These are phyloP conservation scores for Daucus carota DNA, from an alignment of 129 eudicot genomes.

Conservation along the genomic window DNA sequence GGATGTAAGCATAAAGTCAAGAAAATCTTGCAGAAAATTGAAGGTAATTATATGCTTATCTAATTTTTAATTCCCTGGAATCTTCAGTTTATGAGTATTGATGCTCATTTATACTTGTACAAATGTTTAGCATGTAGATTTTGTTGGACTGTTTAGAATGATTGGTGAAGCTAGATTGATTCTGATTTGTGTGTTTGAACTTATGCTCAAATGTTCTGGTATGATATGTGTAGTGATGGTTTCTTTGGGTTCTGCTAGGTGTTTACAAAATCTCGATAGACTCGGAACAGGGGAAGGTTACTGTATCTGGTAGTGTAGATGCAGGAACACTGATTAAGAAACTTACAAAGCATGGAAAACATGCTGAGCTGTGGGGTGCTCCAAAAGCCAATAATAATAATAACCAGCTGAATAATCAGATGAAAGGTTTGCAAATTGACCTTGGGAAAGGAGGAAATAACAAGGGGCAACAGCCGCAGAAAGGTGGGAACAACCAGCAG, in stretches of 20 bases:
- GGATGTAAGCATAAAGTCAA: constrained; percentile 92
- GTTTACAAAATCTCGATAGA: constrained; percentile 61
- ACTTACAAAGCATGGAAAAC: constrained; percentile 64
- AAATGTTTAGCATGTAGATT: not conserved
- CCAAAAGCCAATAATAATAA: constrained; percentile 21
- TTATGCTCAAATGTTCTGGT: not conserved
- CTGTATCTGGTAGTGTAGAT: constrained; percentile 67
- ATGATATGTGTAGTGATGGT: not conserved
- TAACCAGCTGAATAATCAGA: constrained; percentile 34
- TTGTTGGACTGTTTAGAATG: not conserved
- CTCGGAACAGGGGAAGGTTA: constrained; percentile 76
- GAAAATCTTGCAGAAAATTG: constrained; percentile 95
- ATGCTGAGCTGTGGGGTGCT: constrained; percentile 61
- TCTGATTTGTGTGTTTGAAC: not conserved
- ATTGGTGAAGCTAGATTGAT: not conserved
- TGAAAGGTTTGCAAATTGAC: constrained; percentile 42
- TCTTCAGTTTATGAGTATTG: not conserved
- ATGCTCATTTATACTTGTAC: not conserved
- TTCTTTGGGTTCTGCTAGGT: constrained; percentile 31
- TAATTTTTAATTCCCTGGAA: not conserved
- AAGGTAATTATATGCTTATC: constrained; percentile 37
- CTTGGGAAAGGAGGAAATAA: constrained; percentile 25
- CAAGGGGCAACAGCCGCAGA: constrained; percentile 17
- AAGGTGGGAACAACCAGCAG: not conserved
- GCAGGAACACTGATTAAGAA: constrained; percentile 65